A percentile compares a stretch with the other conserved stretches of the same genome.
Evolutionary conservation across 345 rosid genomes (phyloP).

Genomic region (Moricandia moricandioides): DNA sequence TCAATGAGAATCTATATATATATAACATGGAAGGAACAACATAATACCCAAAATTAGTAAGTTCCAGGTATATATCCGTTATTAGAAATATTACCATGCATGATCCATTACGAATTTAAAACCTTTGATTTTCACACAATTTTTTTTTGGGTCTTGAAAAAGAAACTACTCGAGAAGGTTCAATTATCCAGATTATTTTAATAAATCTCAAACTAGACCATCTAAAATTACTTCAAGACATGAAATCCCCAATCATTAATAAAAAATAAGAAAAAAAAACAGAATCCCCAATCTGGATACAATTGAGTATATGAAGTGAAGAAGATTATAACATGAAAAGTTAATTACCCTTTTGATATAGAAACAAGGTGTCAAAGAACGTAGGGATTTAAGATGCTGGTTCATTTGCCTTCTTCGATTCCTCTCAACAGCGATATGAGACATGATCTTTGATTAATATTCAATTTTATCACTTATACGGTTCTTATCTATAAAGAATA

Average conservation of each 20-base stretch:
- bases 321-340: not conserved
- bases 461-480: not conserved
- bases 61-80: not conserved
- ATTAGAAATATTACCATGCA: slow-evolving; percentile 1
- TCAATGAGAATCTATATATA: not conserved
- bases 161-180: not conserved
- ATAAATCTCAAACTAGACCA: not conserved
- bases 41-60: not conserved
- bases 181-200: not conserved
- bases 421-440: slow-evolving; percentile 88
- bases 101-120: slow-evolving; percentile 1
- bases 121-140: not conserved
- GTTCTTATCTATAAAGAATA: slow-evolving; percentile 14
- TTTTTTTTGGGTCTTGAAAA: not conserved
- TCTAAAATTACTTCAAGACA: not conserved
- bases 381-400: slow-evolving; percentile 81
- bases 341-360: slow-evolving; percentile 80
- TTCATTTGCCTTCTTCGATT: slow-evolving; percentile 95
- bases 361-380: slow-evolving; percentile 90
- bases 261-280: not conserved
- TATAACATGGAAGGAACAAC: slow-evolving; percentile 1
- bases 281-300: not conserved
- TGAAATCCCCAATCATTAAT: not conserved
- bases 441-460: slow-evolving; percentile 42
- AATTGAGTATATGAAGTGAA: not conserved